phyloP scores from a whole-genome alignment of 768 basidiomycete species.

The Mycena belliarum region DNA sequence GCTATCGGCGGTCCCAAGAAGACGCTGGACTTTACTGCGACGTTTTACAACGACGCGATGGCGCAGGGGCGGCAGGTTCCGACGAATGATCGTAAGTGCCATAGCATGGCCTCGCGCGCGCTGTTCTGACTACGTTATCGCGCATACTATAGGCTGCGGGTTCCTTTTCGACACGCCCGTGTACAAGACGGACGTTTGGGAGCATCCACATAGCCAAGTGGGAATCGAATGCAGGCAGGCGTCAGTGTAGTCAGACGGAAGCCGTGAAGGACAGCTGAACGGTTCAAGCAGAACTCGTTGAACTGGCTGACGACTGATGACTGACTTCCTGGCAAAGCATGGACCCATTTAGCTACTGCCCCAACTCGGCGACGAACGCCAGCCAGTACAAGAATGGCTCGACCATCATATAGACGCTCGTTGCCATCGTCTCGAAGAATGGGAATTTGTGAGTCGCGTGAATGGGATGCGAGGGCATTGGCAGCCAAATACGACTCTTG shows the following conservation, averaged over 20 bases:
- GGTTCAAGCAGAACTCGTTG: too few relatives aligned
- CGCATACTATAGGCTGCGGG: conserved; percentile 51
- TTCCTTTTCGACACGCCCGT: conserved; percentile 59
- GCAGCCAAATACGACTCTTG: neutral
- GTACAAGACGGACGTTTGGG: conserved; percentile 44
- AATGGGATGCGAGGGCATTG: too few relatives aligned
- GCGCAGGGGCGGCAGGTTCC: conserved; percentile 46
- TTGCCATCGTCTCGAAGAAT: conserved; percentile 63
- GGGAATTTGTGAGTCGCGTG: conserved; percentile 53
- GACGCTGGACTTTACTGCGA: conserved; percentile 44
- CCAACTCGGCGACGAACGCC: conserved; percentile 42
- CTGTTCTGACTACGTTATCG: too few relatives aligned
- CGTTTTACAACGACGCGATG: conserved; percentile 45
- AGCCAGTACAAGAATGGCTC: conserved; percentile 50
- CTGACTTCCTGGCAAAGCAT: too few relatives aligned
- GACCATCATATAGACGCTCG: conserved; percentile 50
- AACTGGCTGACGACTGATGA: too few relatives aligned
- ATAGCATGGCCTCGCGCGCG: too few relatives aligned
- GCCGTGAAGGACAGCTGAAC: too few relatives aligned
- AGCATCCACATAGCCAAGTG: conserved; percentile 48
- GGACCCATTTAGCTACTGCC: conserved; percentile 54
- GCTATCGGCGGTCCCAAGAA: conserved; percentile 53
- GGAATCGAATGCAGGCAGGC: conserved; percentile 62
- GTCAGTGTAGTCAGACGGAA: too few relatives aligned
- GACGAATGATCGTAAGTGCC: conserved; percentile 35